These are phyloP conservation scores for Talaromyces trachyspermus DNA, from an alignment of 495 filamentous ascomycete species.

Conservation along the genomic window DNA sequence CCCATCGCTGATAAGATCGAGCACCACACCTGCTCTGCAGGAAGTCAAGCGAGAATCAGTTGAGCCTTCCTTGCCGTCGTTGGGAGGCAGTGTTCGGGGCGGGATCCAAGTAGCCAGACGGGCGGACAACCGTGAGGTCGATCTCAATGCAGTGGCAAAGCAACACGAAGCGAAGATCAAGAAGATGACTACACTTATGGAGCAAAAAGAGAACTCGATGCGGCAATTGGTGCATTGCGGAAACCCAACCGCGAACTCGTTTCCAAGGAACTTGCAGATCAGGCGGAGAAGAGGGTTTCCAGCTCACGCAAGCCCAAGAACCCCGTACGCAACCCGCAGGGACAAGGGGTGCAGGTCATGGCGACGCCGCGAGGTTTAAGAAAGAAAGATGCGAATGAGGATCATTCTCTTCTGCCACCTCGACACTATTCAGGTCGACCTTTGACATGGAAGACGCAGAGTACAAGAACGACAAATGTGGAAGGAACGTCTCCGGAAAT, in stretches of 20 bases:
- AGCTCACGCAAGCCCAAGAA: slow-evolving; percentile 54
- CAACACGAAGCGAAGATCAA: slow-evolving; percentile 58
- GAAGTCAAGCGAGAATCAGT: slow-evolving; percentile 29
- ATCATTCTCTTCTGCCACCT: slow-evolving; percentile 20
- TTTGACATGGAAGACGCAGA: slow-evolving; percentile 18
- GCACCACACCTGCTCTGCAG: slow-evolving; percentile 44
- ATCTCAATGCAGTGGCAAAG: slow-evolving; percentile 50
- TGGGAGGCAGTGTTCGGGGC: slow-evolving; percentile 34
- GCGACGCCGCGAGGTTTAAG: slow-evolving; percentile 61
- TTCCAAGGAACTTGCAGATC: slow-evolving; percentile 62
- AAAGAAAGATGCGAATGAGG: slow-evolving; percentile 29
- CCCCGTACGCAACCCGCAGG: slow-evolving; percentile 51
- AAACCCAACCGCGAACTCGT: slow-evolving; percentile 81
- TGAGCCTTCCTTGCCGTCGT: slow-evolving; percentile 29
- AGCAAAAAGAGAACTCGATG: slow-evolving; percentile 70
- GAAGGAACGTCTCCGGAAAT: slow-evolving; percentile 13
- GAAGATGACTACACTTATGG: slow-evolving; percentile 61
- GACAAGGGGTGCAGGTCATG: slow-evolving; percentile 60
- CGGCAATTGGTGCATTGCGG: slow-evolving; percentile 74
- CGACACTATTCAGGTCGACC: slow-evolving; percentile 22
- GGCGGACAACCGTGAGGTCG: slow-evolving; percentile 60
- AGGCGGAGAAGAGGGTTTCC: slow-evolving; percentile 52
- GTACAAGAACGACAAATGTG: slow-evolving; percentile 9
- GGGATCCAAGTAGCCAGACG: slow-evolving; percentile 53
- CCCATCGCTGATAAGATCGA: slow-evolving; percentile 60